Evolutionary conservation across 2,329 filamentous ascomycete species (phyloP), one percentile per base, ranked within the genome.

Genomic region (Colletotrichum melonis): DNA sequence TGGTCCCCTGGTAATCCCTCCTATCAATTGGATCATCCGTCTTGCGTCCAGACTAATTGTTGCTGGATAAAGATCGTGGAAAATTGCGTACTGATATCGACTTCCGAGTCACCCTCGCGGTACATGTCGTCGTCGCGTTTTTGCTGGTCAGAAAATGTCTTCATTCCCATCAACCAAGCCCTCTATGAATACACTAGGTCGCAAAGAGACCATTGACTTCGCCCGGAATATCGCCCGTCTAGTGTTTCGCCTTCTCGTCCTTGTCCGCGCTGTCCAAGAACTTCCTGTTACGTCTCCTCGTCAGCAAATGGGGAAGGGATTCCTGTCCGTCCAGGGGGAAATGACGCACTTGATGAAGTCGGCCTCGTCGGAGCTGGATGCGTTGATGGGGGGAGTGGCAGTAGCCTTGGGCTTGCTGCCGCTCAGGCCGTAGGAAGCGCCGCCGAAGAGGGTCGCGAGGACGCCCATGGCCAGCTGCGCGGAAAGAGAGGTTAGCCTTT

Each of bases 341-440:
- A 65, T 62, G 35, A 74, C 87, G 85, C 82, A 91, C 89, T 91
- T 90, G 86, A 91, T 90, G 83, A 91, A 91, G 81, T 91, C 88
- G 82, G 87, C 88, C 85, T 91, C 89, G 80, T 91, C 89, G 78
- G 88, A 85, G 84, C 86, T 90, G 65, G 88, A 87, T 73, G 89
- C 89, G 82, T 91, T 91, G 85, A 91, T 89, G 63, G 89, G 89
- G 75, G 89, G 89, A 63, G 87, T 81, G 72, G 86, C 84, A 62
- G 81, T 77, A 76, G 83, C 83, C 76, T 80, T 73, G 77, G 80
- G 79, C 81, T 84, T 85, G 82, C 85, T 85, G 80, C 85, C 81
- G 74, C 89, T 86, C 74, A 86, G 88, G 77, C 84, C 85, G 58
- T 63, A 63, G 54, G 55, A 28, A 52, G 63, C 72, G 24, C 71